Evolutionary conservation across 148 eudicot genomes (phyloP).

Genomic region (Rhododendron vialii): DNA sequence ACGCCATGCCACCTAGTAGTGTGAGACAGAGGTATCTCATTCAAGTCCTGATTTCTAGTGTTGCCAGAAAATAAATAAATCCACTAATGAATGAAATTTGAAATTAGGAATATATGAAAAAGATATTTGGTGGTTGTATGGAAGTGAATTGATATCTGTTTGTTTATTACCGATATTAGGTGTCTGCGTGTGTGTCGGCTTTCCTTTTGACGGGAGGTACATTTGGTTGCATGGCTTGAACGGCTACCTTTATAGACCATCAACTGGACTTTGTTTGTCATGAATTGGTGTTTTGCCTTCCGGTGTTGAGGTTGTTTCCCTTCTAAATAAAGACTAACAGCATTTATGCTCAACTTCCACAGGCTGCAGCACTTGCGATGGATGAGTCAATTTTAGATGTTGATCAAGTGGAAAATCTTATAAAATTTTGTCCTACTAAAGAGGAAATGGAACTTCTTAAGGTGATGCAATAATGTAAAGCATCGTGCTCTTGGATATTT

Average conservation of each 20-base stretch:
- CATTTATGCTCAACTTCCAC: constrained; percentile 16
- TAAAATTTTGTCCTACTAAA: constrained; percentile 93
- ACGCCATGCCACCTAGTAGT: not conserved
- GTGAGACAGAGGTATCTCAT: not conserved
- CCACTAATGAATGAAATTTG: not conserved
- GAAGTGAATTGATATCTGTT: not conserved
- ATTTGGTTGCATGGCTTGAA: not conserved
- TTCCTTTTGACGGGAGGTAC: not conserved
- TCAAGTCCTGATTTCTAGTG: not conserved
- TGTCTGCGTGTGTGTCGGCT: not conserved
- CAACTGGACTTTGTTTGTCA: not conserved
- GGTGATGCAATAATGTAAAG: constrained; percentile 35
- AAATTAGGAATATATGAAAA: not conserved
- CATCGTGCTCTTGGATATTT: not conserved
- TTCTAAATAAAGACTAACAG: constrained; percentile 2
- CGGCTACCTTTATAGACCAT: not conserved
- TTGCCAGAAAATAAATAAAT: not conserved
- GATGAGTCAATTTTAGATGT: constrained; percentile 93
- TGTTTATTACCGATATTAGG: not conserved
- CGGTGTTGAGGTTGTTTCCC: not conserved
- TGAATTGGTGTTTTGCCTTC: not conserved
- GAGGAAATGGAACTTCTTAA: constrained; percentile 96
- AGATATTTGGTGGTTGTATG: not conserved
- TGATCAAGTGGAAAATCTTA: constrained; percentile 96
- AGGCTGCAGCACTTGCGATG: constrained; percentile 93